Percentiles rank a stretch among this genome's conserved stretches.
These are phyloP conservation scores for Geosiphon pyriformis DNA, from an alignment of 192 early-diverging fungal genomes.

Conservation along the genomic window DNA sequence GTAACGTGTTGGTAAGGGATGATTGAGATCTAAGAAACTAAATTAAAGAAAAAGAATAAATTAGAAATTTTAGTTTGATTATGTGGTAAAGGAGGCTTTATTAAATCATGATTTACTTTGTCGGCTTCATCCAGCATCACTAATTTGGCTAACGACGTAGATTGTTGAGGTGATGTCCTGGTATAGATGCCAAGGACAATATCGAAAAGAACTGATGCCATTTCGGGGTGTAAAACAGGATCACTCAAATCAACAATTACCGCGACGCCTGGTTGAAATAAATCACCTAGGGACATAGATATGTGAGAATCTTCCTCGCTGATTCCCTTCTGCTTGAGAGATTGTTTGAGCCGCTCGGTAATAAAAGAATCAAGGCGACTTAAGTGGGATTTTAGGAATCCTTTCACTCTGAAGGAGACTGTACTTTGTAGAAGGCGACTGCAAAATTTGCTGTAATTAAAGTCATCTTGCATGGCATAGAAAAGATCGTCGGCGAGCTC, in stretches of 20 bases:
- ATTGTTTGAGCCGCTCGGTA: background rate
- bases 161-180: background rate
- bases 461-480: background rate
- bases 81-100: background rate
- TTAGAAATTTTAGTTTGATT: background rate
- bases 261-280: background rate
- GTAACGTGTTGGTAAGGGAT: background rate
- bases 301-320: no score
- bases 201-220: slow-evolving; percentile 7
- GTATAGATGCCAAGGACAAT: slow-evolving; percentile 1
- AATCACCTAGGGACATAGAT: background rate
- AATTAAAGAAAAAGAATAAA: no score
- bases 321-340: background rate
- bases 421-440: background rate
- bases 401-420: background rate
- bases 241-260: slow-evolving; percentile 15
- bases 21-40: background rate
- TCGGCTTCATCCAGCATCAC: slow-evolving; percentile 8
- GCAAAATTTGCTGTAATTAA: slow-evolving; percentile 3
- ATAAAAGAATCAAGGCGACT: slow-evolving; percentile 9
- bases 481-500: background rate
- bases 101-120: background rate
- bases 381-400: background rate
- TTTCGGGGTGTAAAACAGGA: background rate
- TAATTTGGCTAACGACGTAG: background rate